phyloP scores from a whole-genome alignment of 495 filamentous ascomycete genomes.

The Penicillium steckii region DNA sequence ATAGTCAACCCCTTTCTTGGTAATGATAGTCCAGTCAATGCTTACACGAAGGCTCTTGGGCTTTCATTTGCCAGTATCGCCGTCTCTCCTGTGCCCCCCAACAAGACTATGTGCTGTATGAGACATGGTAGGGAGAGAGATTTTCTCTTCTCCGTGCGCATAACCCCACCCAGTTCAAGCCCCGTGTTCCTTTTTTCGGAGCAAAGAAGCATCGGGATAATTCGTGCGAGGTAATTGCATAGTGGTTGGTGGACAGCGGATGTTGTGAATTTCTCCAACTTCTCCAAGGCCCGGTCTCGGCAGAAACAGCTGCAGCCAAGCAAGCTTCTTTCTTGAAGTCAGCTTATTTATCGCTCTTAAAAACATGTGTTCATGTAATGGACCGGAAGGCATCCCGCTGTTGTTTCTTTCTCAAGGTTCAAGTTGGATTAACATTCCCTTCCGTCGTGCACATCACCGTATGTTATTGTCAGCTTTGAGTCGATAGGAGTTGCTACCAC shows the following conservation, averaged over 20 bases:
- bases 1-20: neutral
- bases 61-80: conserved; percentile 1
- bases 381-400: too few relatives aligned
- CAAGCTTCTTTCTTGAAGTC: neutral
- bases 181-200: neutral
- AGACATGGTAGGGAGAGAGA: neutral
- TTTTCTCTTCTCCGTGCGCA: neutral
- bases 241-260: too few relatives aligned
- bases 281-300: conserved; percentile 4
- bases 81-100: neutral
- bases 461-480: too few relatives aligned
- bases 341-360: too few relatives aligned
- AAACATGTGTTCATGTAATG: too few relatives aligned
- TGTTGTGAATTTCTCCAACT: neutral
- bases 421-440: too few relatives aligned
- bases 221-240: neutral
- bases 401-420: too few relatives aligned
- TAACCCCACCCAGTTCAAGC: neutral
- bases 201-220: neutral
- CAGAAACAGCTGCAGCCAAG: too few relatives aligned
- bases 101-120: neutral
- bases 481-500: too few relatives aligned
- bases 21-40: neutral
- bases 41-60: neutral
- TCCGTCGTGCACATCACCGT: too few relatives aligned